Base-by-base conservation (phyloP, 345 rosid genomes). In the Eucalyptus victrix region DNA sequence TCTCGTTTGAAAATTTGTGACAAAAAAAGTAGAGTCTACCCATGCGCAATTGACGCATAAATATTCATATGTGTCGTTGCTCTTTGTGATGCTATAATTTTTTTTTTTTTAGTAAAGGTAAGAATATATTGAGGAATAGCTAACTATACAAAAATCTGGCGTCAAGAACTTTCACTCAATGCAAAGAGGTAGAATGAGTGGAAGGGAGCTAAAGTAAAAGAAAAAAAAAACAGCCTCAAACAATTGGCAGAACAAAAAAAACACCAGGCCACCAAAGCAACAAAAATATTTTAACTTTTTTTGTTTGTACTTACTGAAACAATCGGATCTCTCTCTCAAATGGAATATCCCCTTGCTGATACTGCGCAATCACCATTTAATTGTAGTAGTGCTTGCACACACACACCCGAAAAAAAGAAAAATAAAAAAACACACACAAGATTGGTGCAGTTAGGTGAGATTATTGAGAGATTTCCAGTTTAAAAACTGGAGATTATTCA, bases 111-210 rank as follows among this genome's bases (percentile, higher is more conserved):
- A 5, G 51, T 49, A 49, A 49, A 49, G 7, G 0, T 49, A 49
- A 15, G 18, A 49, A 49, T 15, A 49, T 5, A 5, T 49, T 49
- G 51, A 49, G 18, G 1, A 49, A 49, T 49, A 49, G 51, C 3
- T 6, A 49, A 49, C 0, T 15, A 49, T 49, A 15, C 1, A 49
- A 49, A 49, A 49, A 5, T 49, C 18, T 0, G 7, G 51, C 1
- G 0, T 49, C 7, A 49, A 49, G 16, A 49, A 15, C 18, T 49
- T 49, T 15, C 18, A 49, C 1, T 49, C 18, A 15, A 49, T 49
- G 51, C 1, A 15, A 15, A 49, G 1, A 49, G 18, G 1, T 1
- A 49, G 3, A 49, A 49, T 14, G 7, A 49, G 51, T 15, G 1
- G 6, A 49, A 49, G 3, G 7, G 18, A 15, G 7, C 18, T 49